These are phyloP conservation scores for Syzygium oleosum DNA, from an alignment of 345 rosid genomes.

Conservation along the genomic window DNA sequence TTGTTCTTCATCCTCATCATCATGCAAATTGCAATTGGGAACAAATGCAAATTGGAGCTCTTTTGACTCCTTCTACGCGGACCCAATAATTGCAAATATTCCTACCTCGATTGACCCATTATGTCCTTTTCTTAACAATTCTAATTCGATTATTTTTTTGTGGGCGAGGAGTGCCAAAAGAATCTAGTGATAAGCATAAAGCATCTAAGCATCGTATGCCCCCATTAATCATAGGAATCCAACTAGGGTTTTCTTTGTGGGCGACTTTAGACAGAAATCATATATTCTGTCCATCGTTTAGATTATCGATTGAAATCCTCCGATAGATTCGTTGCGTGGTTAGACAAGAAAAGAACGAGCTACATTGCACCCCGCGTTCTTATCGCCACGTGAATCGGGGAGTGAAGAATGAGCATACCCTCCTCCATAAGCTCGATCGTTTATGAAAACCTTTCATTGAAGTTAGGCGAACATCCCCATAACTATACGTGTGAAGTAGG, in stretches of 20 bases:
- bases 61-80: neutral
- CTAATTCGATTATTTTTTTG: neutral
- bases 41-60: neutral
- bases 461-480: neutral
- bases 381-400: neutral
- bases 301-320: neutral
- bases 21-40: neutral
- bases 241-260: neutral
- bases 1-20: neutral
- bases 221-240: neutral
- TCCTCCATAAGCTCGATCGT: neutral
- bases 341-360: neutral
- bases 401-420: neutral
- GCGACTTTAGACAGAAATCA: neutral
- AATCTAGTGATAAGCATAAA: neutral
- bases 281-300: neutral
- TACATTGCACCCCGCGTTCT: neutral
- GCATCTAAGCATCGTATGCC: neutral
- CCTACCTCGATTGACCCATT: neutral
- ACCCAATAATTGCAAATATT: neutral
- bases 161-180: neutral
- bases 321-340: neutral
- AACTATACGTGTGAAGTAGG: neutral
- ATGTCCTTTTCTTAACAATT: neutral
- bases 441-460: neutral